Base-by-base conservation (phyloP, 768 basidiomycete genomes). In the Tulasnella sp. region DNA sequence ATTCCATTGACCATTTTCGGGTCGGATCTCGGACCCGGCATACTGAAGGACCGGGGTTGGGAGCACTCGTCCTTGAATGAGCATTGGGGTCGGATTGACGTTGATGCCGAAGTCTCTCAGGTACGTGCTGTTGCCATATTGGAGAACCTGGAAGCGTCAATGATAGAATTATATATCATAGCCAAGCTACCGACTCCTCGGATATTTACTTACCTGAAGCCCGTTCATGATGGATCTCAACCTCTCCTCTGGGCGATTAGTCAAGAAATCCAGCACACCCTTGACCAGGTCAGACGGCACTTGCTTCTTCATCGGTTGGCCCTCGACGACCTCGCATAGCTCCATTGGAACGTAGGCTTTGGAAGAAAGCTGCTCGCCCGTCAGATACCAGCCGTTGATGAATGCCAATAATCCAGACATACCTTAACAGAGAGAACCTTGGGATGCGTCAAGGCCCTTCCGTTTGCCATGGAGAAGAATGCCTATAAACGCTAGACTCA, bases 1-100 rank as follows among this genome's bases (percentile, higher is more conserved):
- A 60, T 89, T 90, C 88, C 88, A 90, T 0, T 80, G 71, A 3
- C 88, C 88, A 56, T 87, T 80, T 4, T 68, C 72, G 0, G 86
- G 86, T 34, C 67, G 84, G 17, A 86, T 80, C 7, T 49, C 45
- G 41, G 27, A 30, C 27, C n/a, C 27, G 11, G 86, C 86, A 63
- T 89, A 90, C 59, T 77, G 78, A 29, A 91, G 72, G 17, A 70
- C 80, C 0, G 88, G 88, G 0, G 86, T 77, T 11, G 73, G 71
- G 15, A 90, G 68, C 13, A 88, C 71, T 2, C 88, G 77, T 0
- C 85, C 88, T 23, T 77, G 70, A 32, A 88, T 73, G 32, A 67
- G 73, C 34, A 87, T 73, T 0, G 86, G 82, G 3, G 69, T 63
- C 51, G 80, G 63, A 17, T 72, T 73, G 19, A 91, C 82, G 2